Percentiles rank a stretch among this genome's conserved stretches.
phyloP scores from a whole-genome alignment of 2,329 filamentous ascomycete genomes.

The Sarocladium kiliense region DNA sequence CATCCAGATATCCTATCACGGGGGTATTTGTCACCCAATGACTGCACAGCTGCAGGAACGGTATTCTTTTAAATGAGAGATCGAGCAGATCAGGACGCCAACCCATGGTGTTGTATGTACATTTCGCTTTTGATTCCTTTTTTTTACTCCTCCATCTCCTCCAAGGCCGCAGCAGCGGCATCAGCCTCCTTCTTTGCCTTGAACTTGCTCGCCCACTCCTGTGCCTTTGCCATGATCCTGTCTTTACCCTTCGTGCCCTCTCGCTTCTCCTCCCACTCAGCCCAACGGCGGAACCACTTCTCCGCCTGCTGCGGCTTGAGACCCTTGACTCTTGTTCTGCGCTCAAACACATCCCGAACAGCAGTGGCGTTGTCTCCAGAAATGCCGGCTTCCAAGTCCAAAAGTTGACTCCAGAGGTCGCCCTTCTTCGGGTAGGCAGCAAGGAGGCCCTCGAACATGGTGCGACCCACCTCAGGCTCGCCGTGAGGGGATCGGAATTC shows the following conservation, averaged over 20 bases:
- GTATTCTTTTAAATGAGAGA: neutral
- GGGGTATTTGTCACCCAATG: no score
- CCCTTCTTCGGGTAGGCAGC: slow-evolving; percentile 82
- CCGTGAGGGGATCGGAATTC: slow-evolving; percentile 83
- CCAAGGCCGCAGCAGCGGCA: slow-evolving; percentile 24
- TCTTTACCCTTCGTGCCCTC: slow-evolving; percentile 63
- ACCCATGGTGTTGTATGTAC: neutral
- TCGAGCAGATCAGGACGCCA: neutral
- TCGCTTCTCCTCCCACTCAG: slow-evolving; percentile 75
- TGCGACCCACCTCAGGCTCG: slow-evolving; percentile 85
- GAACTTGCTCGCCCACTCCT: slow-evolving; percentile 59
- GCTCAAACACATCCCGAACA: slow-evolving; percentile 75
- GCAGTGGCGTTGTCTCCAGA: slow-evolving; percentile 44
- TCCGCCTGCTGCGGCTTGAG: slow-evolving; percentile 80
- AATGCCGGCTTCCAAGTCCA: slow-evolving; percentile 74
- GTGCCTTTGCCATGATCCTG: slow-evolving; percentile 64
- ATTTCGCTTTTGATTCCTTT: neutral
- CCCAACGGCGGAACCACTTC: slow-evolving; percentile 89
- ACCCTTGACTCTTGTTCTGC: slow-evolving; percentile 62
- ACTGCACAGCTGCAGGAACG: no score
- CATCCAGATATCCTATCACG: no score
- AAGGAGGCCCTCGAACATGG: slow-evolving; percentile 86
- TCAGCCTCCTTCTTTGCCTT: slow-evolving; percentile 39
- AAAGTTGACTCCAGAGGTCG: slow-evolving; percentile 87
- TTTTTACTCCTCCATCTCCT: slow-evolving; percentile 28